phyloP scores from a whole-genome alignment of 2,329 filamentous ascomycete genomes.

The Aspergillus novoparasiticus region DNA sequence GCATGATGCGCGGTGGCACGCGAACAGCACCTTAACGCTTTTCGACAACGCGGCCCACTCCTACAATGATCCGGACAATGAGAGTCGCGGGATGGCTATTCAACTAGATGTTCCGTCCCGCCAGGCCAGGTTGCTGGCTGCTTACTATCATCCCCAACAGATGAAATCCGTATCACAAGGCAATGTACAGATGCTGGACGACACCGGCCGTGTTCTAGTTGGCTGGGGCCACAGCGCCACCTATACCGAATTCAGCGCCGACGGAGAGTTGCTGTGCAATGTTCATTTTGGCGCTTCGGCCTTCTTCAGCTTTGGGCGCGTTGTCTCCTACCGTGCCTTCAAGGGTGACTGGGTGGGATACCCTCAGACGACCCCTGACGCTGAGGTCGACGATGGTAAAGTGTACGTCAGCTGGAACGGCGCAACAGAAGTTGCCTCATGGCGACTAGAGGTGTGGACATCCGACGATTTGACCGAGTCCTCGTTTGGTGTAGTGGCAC shows the following conservation, averaged over 20 bases:
- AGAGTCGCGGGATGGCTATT: constrained; percentile 49
- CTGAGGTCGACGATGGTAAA: constrained; percentile 27
- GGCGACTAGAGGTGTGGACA: constrained; percentile 30
- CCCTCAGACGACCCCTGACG: constrained; percentile 41
- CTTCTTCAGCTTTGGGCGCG: constrained; percentile 35
- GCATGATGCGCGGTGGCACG: constrained; percentile 51
- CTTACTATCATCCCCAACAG: constrained; percentile 42
- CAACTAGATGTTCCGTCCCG: constrained; percentile 40
- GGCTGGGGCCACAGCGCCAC: constrained; percentile 55
- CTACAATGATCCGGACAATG: constrained; percentile 20
- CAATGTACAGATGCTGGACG: constrained; percentile 43
- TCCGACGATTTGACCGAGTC: constrained; percentile 10
- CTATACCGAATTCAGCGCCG: constrained; percentile 52
- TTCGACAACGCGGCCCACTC: constrained; percentile 42
- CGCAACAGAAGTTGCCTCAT: constrained; percentile 43
- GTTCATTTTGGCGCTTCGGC: constrained; percentile 47
- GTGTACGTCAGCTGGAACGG: constrained; percentile 52
- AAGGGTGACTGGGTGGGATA: constrained; percentile 57
- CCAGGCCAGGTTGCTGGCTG: constrained; percentile 43
- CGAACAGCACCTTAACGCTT: constrained; percentile 33
- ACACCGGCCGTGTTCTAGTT: constrained; percentile 50
- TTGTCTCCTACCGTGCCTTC: constrained; percentile 59
- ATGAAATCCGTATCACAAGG: constrained; percentile 46
- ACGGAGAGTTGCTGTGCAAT: constrained; percentile 58
- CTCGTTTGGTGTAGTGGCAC: constrained; percentile 20